These are phyloP conservation scores for Drosera capensis DNA, from an alignment of 148 eudicot genomes.

Conservation along the genomic window DNA sequence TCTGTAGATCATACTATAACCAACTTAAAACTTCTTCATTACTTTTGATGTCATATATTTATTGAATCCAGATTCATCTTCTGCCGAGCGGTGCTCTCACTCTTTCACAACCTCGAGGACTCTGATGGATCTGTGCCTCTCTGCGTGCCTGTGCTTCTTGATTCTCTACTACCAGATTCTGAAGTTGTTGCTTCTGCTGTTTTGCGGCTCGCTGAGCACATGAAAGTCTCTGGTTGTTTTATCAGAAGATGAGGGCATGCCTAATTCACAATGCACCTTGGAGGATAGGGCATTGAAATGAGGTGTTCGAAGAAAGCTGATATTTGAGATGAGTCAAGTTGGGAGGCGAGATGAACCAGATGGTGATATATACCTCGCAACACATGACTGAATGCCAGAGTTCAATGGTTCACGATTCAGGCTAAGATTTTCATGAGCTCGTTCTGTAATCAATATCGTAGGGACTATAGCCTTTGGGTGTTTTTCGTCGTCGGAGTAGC, in stretches of 20 bases:
- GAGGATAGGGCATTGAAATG: no score
- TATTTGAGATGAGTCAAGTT: not conserved
- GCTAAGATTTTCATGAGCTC: no score
- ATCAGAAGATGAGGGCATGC: not conserved
- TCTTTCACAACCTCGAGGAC: conserved; percentile 36
- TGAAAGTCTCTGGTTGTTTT: conserved; percentile 54
- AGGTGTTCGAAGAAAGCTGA: no score
- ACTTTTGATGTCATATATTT: conserved; percentile 6
- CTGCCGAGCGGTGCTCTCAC: conserved; percentile 71
- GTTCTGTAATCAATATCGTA: no score
- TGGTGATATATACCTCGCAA: no score
- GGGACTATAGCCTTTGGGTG: no score
- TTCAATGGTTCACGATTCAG: no score
- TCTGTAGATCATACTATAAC: no score
- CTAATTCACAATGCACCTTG: no score
- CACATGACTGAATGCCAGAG: no score
- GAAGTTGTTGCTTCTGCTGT: conserved; percentile 53
- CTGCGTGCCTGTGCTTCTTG: conserved; percentile 75
- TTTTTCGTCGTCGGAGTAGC: no score
- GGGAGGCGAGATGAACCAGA: no score
- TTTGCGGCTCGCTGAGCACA: conserved; percentile 52
- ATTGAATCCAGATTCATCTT: conserved; percentile 84
- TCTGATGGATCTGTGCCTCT: conserved; percentile 47
- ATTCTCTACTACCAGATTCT: conserved; percentile 46
- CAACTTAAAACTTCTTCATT: not conserved